A percentile compares a stretch with the other conserved stretches of the same genome.
Conservation (phyloP, 2,329 filamentous ascomycete species). For the Ceratocystis harringtonii region DNA sequence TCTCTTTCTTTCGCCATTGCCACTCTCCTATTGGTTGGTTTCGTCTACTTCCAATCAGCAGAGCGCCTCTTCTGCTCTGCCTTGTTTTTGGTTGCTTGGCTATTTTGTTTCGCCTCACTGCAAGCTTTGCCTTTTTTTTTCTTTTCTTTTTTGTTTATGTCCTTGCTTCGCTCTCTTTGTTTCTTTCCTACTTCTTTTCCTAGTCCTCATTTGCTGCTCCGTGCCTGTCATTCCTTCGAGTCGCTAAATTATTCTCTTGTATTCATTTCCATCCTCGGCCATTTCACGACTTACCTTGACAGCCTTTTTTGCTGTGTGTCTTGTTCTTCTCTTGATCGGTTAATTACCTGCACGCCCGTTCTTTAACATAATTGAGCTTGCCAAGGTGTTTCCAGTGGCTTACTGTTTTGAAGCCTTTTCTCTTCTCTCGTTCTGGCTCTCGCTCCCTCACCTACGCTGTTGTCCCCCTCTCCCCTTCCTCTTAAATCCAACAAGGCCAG, state of each 20-base stretch:
- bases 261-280: too few species aligned
- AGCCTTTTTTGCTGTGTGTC: neutral
- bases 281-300: too few species aligned
- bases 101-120: neutral
- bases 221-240: neutral
- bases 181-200: too few species aligned
- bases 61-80: neutral
- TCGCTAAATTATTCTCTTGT: neutral
- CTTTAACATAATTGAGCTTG: too few species aligned
- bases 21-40: neutral
- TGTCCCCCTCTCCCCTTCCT: neutral
- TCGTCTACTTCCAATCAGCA: neutral
- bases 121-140: neutral
- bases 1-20: neutral
- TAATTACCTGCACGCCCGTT: too few species aligned
- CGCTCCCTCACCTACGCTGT: neutral
- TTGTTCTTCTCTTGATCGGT: too few species aligned
- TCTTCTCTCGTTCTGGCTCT: neutral
- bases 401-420: neutral
- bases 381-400: too few species aligned
- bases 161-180: neutral
- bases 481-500: conserved; percentile 1
- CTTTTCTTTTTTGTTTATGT: neutral
- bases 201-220: neutral
- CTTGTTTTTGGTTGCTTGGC: neutral